phyloP scores from a whole-genome alignment of 1,284 basidiomycete species.

The Serendipita sp. region DNA sequence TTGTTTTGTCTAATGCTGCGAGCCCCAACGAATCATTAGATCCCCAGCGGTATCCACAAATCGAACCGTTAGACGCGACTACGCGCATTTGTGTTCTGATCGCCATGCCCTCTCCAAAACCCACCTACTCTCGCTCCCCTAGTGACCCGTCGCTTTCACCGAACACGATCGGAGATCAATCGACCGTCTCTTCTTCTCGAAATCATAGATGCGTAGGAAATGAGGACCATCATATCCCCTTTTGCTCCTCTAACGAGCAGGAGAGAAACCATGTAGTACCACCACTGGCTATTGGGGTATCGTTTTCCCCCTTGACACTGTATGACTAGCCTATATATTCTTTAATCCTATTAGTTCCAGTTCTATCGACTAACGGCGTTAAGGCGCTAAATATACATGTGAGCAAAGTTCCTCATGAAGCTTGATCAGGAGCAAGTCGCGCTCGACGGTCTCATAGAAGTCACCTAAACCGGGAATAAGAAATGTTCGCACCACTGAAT shows the following conservation, averaged over 20 bases:
- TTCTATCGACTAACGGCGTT: neutral
- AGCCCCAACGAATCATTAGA: neutral
- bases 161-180: neutral
- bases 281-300: neutral
- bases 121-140: neutral
- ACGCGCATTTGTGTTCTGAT: neutral
- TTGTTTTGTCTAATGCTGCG: neutral
- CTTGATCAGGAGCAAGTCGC: neutral
- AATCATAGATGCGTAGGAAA: too few relatives aligned
- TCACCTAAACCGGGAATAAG: neutral
- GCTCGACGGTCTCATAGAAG: neutral
- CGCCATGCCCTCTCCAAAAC: neutral
- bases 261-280: neutral
- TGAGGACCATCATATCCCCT: neutral
- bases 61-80: constrained; percentile 1
- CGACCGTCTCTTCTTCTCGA: neutral
- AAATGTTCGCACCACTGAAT: neutral
- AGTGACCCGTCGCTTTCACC: neutral
- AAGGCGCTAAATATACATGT: neutral
- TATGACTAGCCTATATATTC: neutral
- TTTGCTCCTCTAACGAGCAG: neutral
- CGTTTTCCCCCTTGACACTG: neutral
- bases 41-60: neutral
- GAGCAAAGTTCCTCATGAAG: neutral
- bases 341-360: neutral